Percentiles rank a stretch among this genome's conserved stretches.
Conservation (phyloP, 164 flowering plant species). For the Litsea cubeba region DNA sequence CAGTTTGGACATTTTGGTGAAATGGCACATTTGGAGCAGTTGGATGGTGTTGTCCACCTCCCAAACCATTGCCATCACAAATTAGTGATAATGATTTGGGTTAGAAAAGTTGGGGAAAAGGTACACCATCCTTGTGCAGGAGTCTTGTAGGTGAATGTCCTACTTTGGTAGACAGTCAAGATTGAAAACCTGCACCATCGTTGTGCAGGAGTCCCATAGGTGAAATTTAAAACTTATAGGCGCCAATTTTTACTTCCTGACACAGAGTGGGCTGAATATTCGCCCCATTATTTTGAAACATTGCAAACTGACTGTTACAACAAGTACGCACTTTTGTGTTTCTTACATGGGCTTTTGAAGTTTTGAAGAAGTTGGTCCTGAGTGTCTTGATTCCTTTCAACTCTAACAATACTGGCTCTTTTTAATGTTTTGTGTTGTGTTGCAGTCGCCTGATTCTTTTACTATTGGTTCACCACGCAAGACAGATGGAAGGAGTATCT, state of each 20-base stretch:
- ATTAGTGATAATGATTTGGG: no score
- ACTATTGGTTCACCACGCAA: conserved; percentile 48
- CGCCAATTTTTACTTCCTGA: background rate
- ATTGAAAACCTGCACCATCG: background rate
- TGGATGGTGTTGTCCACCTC: background rate
- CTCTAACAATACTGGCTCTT: background rate
- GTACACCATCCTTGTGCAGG: background rate
- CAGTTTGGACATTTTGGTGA: background rate
- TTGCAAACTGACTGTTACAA: background rate
- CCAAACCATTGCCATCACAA: no score
- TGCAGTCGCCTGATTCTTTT: conserved; percentile 59
- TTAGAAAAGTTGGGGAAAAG: no score
- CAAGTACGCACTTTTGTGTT: background rate
- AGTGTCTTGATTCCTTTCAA: background rate
- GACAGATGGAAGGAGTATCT: conserved; percentile 59
- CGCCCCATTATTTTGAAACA: background rate
- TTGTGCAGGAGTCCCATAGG: no score
- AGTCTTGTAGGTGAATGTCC: background rate
- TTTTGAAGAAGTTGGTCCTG: background rate
- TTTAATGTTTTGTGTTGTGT: background rate
- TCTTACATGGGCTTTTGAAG: background rate
- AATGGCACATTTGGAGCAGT: background rate
- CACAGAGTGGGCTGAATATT: background rate
- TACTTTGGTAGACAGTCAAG: background rate
- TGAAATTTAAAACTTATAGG: background rate